These are phyloP conservation scores for Rosa persica DNA, from an alignment of 306 rosid species.

Conservation along the genomic window DNA sequence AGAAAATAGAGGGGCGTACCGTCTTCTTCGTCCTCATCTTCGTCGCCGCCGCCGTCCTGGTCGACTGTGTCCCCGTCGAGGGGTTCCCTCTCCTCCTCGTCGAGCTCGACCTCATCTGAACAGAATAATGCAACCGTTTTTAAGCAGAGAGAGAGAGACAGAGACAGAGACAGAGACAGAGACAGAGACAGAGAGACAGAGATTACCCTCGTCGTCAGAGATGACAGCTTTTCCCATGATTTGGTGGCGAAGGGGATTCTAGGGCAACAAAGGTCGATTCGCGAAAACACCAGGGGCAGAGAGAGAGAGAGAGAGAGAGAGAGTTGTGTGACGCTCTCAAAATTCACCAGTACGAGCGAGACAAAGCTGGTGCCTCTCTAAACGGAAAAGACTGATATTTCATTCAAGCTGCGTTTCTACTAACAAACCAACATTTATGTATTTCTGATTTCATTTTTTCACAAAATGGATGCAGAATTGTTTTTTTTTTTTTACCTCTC, in stretches of 20 bases:
- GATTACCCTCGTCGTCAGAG: slow-evolving; percentile 65
- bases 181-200: not conserved
- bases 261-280: not conserved
- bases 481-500: no score
- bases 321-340: no score
- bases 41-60: slow-evolving; percentile 62
- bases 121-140: not conserved
- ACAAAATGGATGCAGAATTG: no score
- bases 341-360: no score
- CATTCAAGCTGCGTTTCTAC: no score
- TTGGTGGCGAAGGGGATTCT: not conserved
- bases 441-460: no score
- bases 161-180: not conserved
- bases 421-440: no score
- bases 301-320: no score
- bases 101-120: slow-evolving; percentile 75
- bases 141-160: not conserved
- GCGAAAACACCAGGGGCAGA: no score
- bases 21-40: slow-evolving; percentile 83
- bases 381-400: no score
- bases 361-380: no score
- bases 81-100: slow-evolving; percentile 70
- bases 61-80: slow-evolving; percentile 50
- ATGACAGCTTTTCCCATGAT: slow-evolving; percentile 45
- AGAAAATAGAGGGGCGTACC: slow-evolving; percentile 39